Conservation (phyloP, 208 protist species). For the Crithidia brevicula region DNA sequence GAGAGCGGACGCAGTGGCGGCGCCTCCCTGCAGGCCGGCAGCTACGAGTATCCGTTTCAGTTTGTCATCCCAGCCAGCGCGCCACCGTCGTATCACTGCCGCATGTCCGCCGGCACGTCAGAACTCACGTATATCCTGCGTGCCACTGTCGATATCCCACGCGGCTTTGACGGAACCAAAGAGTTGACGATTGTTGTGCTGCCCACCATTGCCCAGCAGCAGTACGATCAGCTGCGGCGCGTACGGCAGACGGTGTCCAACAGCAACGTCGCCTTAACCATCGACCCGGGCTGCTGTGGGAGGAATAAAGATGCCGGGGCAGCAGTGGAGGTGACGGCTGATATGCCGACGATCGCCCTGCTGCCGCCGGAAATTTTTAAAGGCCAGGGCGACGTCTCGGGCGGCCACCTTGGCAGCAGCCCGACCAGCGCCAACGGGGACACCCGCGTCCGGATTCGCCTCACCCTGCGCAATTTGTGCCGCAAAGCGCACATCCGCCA, state of each 20-base stretch:
- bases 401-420: not conserved
- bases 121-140: conserved; percentile 39
- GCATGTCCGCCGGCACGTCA: conserved; percentile 9
- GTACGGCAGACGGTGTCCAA: not conserved
- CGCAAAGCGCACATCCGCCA: conserved; percentile 21
- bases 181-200: conserved; percentile 25
- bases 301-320: conserved; percentile 21
- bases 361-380: not conserved
- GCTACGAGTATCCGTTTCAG: conserved; percentile 49
- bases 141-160: conserved; percentile 42
- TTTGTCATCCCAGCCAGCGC: conserved; percentile 31
- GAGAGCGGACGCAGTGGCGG: conserved; percentile 40
- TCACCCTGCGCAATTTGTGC: conserved; percentile 18
- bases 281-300: conserved; percentile 36
- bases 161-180: conserved; percentile 37
- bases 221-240: conserved; percentile 23
- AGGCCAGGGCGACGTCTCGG: too few relatives aligned
- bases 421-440: not conserved
- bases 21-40: conserved; percentile 32
- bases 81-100: conserved; percentile 35
- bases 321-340: conserved; percentile 9
- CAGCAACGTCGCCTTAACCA: conserved; percentile 17
- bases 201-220: conserved; percentile 27
- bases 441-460: not conserved
- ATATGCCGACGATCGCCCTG: conserved; percentile 3